Conservation (phyloP, 176 grass and related monocot species). For the Triticum timopheevii region DNA sequence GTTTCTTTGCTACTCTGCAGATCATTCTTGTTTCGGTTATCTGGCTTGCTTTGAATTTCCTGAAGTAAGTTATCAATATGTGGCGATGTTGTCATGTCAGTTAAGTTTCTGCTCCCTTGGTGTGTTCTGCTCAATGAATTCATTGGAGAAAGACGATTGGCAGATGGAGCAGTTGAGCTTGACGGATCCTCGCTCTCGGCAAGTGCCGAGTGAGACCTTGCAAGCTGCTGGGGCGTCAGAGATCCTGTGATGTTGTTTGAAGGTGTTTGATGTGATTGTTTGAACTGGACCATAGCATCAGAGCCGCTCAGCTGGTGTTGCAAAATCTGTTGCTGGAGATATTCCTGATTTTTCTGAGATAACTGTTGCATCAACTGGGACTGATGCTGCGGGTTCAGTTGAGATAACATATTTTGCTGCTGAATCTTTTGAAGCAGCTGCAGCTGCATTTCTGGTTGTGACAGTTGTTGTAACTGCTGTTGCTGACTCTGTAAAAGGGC, state of each 20-base stretch:
- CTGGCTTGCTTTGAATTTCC: constrained; percentile 85
- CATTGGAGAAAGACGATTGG: constrained; percentile 57
- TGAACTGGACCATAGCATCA: constrained; percentile 44
- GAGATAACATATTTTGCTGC: constrained; percentile 87
- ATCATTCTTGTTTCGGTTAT: constrained; percentile 67
- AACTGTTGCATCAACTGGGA: constrained; percentile 72
- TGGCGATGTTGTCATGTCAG: constrained; percentile 41
- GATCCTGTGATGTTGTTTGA: constrained; percentile 42
- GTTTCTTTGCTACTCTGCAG: constrained; percentile 49
- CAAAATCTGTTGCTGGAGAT: constrained; percentile 69
- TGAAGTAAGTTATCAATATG: constrained; percentile 81
- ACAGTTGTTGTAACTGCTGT: constrained; percentile 69
- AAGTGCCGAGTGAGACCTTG: constrained; percentile 60
- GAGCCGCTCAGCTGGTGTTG: constrained; percentile 51
- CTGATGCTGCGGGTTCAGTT: constrained; percentile 71
- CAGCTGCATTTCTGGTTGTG: constrained; percentile 77
- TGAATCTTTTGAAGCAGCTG: constrained; percentile 97
- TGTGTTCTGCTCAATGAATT: constrained; percentile 55
- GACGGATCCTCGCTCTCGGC: constrained; percentile 58
- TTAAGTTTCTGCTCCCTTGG: constrained; percentile 64
- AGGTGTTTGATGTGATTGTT: constrained; percentile 59
- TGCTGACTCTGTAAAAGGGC: constrained; percentile 77
- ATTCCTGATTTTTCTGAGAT: constrained; percentile 71
- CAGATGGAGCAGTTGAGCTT: constrained; percentile 54
- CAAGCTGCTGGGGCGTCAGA: constrained; percentile 57